Conservation (phyloP, 139 green algal genomes). For the Volvox africanus region DNA sequence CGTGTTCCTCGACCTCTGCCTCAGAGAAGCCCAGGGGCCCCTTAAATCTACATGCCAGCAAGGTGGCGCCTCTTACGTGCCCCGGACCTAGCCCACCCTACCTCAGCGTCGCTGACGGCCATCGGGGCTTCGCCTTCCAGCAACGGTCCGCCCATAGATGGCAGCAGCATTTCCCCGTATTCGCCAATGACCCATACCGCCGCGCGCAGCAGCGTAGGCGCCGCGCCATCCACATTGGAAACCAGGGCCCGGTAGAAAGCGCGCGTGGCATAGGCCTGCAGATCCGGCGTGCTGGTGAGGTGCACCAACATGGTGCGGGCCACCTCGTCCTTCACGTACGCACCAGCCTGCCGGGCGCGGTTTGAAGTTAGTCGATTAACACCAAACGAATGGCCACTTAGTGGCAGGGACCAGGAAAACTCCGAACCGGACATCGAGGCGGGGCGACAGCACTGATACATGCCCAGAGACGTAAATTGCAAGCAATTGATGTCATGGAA, state of each 20-base stretch:
- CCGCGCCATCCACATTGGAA: slow-evolving; percentile 40
- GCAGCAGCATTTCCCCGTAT: slow-evolving; percentile 92
- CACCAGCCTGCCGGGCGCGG: slow-evolving; percentile 72
- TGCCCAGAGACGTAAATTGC: no score
- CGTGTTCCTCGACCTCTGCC: no score
- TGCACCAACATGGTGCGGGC: slow-evolving; percentile 85
- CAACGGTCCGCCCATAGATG: slow-evolving; percentile 55
- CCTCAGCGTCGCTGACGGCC: slow-evolving; percentile 63
- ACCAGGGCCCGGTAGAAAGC: slow-evolving; percentile 52
- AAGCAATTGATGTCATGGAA: no score
- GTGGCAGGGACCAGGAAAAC: no score
- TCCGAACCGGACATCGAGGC: no score
- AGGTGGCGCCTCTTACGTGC: no score
- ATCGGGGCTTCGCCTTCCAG: slow-evolving; percentile 79
- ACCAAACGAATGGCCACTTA: no score
- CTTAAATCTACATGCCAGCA: no score
- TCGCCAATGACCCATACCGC: slow-evolving; percentile 91
- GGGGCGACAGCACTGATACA: no score
- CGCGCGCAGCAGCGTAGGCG: slow-evolving; percentile 68
- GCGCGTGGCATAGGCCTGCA: slow-evolving; percentile 86
- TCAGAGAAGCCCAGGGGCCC: no score
- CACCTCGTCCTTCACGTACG: slow-evolving; percentile 89
- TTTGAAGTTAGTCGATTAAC: not conserved
- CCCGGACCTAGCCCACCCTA: slow-evolving; percentile 40
- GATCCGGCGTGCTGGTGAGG: slow-evolving; percentile 89